A percentile compares a stretch with the other conserved stretches of the same genome.
Evolutionary conservation across 805 yeast genomes (phyloP).

Genomic region (Candida yuanshanica): DNA sequence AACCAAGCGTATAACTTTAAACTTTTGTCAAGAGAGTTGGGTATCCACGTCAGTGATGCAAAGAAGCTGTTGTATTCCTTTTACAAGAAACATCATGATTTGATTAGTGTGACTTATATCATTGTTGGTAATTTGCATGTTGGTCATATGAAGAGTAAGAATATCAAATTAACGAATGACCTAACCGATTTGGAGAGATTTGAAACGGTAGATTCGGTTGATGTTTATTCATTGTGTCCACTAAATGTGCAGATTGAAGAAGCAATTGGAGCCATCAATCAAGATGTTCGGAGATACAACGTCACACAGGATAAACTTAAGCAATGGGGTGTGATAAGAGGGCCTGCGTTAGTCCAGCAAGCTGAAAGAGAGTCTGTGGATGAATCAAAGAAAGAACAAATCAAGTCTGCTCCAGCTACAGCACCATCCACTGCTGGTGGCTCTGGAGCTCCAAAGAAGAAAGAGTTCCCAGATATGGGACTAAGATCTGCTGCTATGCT

Average conservation of each 20-base stretch:
- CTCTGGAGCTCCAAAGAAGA: background rate
- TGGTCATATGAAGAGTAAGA: slow-evolving; percentile 5
- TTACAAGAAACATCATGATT: slow-evolving; percentile 30
- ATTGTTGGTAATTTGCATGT: slow-evolving; percentile 31
- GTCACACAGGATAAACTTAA: slow-evolving; percentile 11
- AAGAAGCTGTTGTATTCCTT: slow-evolving; percentile 35
- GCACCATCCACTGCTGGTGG: background rate
- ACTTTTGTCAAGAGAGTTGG: slow-evolving; percentile 34
- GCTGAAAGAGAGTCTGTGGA: background rate
- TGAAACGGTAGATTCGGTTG: slow-evolving; percentile 29
- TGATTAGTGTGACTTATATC: slow-evolving; percentile 36
- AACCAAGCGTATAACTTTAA: slow-evolving; percentile 32
- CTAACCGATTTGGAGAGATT: slow-evolving; percentile 26
- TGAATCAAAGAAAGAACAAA: background rate
- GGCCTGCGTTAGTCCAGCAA: slow-evolving; percentile 15
- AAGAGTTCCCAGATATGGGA: slow-evolving; percentile 17
- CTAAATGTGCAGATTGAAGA: slow-evolving; percentile 16
- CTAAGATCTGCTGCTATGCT: slow-evolving; percentile 10
- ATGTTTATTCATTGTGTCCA: slow-evolving; percentile 33
- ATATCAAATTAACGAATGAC: slow-evolving; percentile 20
- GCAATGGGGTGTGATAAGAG: slow-evolving; percentile 22
- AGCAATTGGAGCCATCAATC: slow-evolving; percentile 8
- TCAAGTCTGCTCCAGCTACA: background rate
- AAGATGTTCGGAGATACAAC: slow-evolving; percentile 7
- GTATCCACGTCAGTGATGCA: slow-evolving; percentile 34